Evolutionary conservation across 2,329 filamentous ascomycete genomes (phyloP), one percentile per base, ranked within the genome.

Genomic region (Pseudogymnoascus sp.): DNA sequence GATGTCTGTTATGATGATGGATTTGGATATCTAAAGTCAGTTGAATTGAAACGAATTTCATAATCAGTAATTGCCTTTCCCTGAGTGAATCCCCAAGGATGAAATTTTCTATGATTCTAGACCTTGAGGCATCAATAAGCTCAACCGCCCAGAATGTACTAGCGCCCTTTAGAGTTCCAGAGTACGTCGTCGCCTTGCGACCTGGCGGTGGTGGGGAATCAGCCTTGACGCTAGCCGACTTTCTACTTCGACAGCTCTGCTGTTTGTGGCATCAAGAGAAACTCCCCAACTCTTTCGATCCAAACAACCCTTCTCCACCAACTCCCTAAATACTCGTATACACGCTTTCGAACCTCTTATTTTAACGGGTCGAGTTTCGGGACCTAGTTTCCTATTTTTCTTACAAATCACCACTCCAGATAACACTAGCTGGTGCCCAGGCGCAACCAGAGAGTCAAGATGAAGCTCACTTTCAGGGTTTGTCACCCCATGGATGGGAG

Each of bases 401-500:
- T 35, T 47, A 28, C 41, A 28, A 14, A 47, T 28, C 22, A 47
- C 41, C 41, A 20, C 41, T 28, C 28, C 41, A 47, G 41, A 47
- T 2, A 47, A 47, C 41, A 47, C 9, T 47, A 47, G 41, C 41
- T 25, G 22, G 41, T 47, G 41, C 41, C 41, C 41, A 47, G 41
- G 41, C 41, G 41, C 41, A 25, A 6, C 41, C 58, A 30, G 12
- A 37, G 58, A 60, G 63, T 76, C 79, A 81, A 70, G 73, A 87
- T 87, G 84, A 87, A 87, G 82, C 79, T 87, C 72, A 87, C 84
- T 65, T 88, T 89, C 80, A 88, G 87, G 78, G 84, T 86, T 74
- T 60, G 69, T 66, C 61, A 38, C 62, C 63, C 65, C 66, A 64
- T 64, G 67, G 65, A 66, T 62, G 65, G 65, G 65, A 63, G 62